Evolutionary conservation across 768 basidiomycete genomes (phyloP).

Genomic region (Russula sp.): DNA sequence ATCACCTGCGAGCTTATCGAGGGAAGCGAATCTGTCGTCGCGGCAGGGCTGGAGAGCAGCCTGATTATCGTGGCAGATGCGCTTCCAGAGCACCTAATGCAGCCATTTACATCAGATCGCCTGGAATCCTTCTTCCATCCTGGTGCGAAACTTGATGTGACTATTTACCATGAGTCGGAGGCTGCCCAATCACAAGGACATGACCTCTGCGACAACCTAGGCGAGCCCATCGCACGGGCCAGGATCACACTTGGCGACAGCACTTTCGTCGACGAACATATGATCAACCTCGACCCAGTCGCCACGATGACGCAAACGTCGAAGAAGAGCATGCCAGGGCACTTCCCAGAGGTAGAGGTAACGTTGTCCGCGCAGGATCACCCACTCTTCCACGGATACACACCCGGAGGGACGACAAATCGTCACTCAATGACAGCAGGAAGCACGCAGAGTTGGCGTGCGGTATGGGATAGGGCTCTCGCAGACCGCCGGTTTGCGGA

Average conservation of each 20-base stretch:
- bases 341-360: not conserved
- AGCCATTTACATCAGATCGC: constrained; percentile 23
- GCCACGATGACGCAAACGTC: constrained; percentile 3
- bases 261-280: constrained; percentile 21
- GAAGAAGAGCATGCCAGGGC: constrained; percentile 13
- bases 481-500: constrained; percentile 7
- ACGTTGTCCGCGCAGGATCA: constrained; percentile 22
- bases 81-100: constrained; percentile 30
- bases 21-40: constrained; percentile 14
- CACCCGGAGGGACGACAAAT: not conserved
- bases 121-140: constrained; percentile 20
- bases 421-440: not conserved
- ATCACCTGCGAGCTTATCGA: constrained; percentile 24
- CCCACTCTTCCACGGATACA: constrained; percentile 26
- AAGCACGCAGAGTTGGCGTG: constrained; percentile 11
- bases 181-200: constrained; percentile 17
- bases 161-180: constrained; percentile 25
- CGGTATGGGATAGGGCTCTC: constrained; percentile 23
- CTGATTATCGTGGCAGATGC: constrained; percentile 28
- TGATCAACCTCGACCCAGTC: constrained; percentile 26
- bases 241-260: constrained; percentile 28
- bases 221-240: constrained; percentile 23
- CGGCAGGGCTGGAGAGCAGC: constrained; percentile 24
- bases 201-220: constrained; percentile 23
- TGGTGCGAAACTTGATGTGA: constrained; percentile 23